Base-by-base conservation (phyloP, 768 basidiomycete genomes). In the Amanita rubescens region DNA sequence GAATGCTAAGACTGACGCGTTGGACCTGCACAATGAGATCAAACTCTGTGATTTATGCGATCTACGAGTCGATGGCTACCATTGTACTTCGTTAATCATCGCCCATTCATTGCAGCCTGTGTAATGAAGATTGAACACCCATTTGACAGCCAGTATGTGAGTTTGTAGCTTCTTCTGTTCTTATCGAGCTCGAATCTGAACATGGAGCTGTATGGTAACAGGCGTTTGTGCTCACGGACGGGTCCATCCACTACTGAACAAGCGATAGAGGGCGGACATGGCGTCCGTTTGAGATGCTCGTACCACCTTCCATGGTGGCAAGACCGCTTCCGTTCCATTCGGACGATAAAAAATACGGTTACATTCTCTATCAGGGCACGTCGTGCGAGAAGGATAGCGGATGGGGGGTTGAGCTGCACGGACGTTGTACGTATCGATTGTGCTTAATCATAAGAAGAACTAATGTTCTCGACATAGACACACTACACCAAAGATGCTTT, bases 401-500 rank as follows among this genome's bases (percentile, higher is more conserved):
- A 1, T 87, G 79, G 84, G 73, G n/a, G 68, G 3, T 59, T 70
- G 1, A 59, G 71, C 1, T 95, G 92, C 63, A 77, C 79, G 54
- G 90, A 92, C 62, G 82, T 88, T 75, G 91, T 84, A 56, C 49
- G 78, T 69, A 20, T 17, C 53, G 50, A 39, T 43, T 39, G 49
- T 30, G 11, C 47, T 6, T 49, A 6, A 14, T 44, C 42, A 25
- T 17, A 37, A 54, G 57, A 19, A 15, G 56, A 44, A 30, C 54
- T 39, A 54, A 60, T 24, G 20, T 24, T 34, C 19, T 17, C 12
- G 25, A n/a, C 14, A 12, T 59, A 97, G 87, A 94, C 94, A 2
- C 97, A 80, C 64, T 91, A 91, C 70, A 96, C 95, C 15, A 84
- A 76, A 57, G 82, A 94, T 49, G 87, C 83, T 0, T 98, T 99